Evolutionary conservation across 345 rosid species (phyloP), one percentile per base, ranked within the genome.

Genomic region (Rubroshorea leprosula): DNA sequence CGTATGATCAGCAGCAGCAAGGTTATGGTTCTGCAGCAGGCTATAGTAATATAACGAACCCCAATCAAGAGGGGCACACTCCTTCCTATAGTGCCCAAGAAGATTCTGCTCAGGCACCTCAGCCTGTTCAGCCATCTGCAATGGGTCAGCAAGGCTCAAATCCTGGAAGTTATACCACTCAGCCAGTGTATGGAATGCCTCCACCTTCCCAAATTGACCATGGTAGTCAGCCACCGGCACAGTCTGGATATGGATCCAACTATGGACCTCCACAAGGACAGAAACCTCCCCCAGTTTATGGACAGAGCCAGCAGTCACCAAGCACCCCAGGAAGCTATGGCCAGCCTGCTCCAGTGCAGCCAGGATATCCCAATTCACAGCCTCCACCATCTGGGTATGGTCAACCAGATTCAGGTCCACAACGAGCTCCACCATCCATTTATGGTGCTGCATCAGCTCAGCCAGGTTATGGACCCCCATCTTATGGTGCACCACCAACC

Each of bases 291-390:
- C 82, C 89, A 2, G 79, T 63, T 44, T 87, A 94, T 68, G 96
- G 95, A 7, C 97, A 87, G 80, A 65, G 74, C 45, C 96, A 87
- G 60, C 96, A 87, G 65, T 87, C 95, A 5, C 97, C 95, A 0
- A 83, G 77, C 62, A 71, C 84, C 18, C 78, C 78, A 5, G 94
- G 89, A 41, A 80, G 90, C 51, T 89, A 93, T 73, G 79, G 87
- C 51, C 89, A 85, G 67, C 67, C 77, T 48, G 61, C 73, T 55
- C 22, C 68, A 22, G 69, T 50, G 19, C 83, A 77, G 61, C 70
- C 76, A 10, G 92, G 86, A 31, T 90, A 87, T 68, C 76, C 51
- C 80, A 61, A 29, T 68, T 86, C 15, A n/a, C 87, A 80, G 71
- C 84, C 87, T 3, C 35, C 35, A 50, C 50, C 82, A 0, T 71